Evolutionary conservation across 1,284 basidiomycete species (phyloP).

Genomic region (Papiliotrema fonsecae): DNA sequence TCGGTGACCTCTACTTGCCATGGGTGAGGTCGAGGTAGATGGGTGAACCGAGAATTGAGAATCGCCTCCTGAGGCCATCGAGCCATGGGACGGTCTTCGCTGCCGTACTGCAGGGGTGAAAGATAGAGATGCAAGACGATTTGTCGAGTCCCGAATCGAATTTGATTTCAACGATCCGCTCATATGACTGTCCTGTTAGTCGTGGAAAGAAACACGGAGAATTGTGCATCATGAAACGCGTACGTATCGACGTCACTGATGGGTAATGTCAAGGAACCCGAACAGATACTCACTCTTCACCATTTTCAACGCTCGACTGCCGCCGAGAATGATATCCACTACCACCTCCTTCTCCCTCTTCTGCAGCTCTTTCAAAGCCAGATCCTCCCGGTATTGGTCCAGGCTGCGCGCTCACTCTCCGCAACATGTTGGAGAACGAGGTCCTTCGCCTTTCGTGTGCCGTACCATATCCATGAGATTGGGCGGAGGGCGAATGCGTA

Average conservation of each 20-base stretch:
- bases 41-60: slow-evolving; percentile 2
- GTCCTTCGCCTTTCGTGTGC: background rate
- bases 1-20: slow-evolving; percentile 14
- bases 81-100: slow-evolving; percentile 1
- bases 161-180: background rate
- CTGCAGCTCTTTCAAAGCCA: background rate
- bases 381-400: too few species aligned
- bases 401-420: slow-evolving; percentile 16
- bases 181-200: background rate
- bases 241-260: background rate
- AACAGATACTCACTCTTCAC: slow-evolving; percentile 16
- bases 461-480: background rate
- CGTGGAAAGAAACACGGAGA: background rate
- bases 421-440: slow-evolving; percentile 7
- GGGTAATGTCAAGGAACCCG: background rate
- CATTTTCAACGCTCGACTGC: slow-evolving; percentile 6
- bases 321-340: background rate
- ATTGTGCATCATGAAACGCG: background rate
- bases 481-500: background rate
- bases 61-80: background rate
- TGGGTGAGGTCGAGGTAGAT: background rate
- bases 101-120: slow-evolving; percentile 11
- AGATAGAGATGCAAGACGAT: slow-evolving; percentile 43
- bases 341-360: slow-evolving; percentile 1
- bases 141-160: slow-evolving; percentile 36